phyloP scores from a whole-genome alignment of 805 yeast genomes.

The Ascoidea asiatica region DNA sequence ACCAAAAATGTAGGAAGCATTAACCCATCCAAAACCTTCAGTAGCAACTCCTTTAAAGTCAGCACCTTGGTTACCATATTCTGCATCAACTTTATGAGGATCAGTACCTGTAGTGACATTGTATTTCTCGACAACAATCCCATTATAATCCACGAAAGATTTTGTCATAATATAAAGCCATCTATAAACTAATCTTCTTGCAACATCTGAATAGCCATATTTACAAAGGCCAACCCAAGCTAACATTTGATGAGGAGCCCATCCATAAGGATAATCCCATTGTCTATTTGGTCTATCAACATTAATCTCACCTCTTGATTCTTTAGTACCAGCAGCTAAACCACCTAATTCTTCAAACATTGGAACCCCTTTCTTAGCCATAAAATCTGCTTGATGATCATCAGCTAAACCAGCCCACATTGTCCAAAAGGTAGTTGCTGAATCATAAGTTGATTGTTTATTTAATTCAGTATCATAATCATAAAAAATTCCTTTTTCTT shows the following conservation, averaged over 20 bases:
- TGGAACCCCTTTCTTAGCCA: slow-evolving; percentile 45
- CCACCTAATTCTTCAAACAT: slow-evolving; percentile 85
- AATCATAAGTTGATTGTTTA: slow-evolving; percentile 52
- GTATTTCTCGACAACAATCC: slow-evolving; percentile 91
- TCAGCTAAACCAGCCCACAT: slow-evolving; percentile 71
- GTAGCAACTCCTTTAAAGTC: slow-evolving; percentile 87
- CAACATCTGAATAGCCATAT: slow-evolving; percentile 54
- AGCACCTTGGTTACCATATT: slow-evolving; percentile 93
- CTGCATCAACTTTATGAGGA: slow-evolving; percentile 78
- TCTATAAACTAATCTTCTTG: slow-evolving; percentile 63
- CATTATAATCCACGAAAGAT: slow-evolving; percentile 84
- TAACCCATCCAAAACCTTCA: slow-evolving; percentile 98
- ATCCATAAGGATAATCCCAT: slow-evolving; percentile 97
- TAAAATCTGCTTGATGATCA: slow-evolving; percentile 47
- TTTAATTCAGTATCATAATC: slow-evolving; percentile 63
- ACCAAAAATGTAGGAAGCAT: slow-evolving; percentile 72
- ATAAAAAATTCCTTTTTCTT: slow-evolving; percentile 58
- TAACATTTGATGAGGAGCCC: slow-evolving; percentile 97
- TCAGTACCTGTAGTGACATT: slow-evolving; percentile 73
- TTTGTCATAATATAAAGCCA: slow-evolving; percentile 89
- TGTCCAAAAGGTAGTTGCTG: slow-evolving; percentile 89
- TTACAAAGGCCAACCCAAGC: slow-evolving; percentile 79
- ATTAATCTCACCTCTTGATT: slow-evolving; percentile 59
- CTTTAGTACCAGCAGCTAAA: slow-evolving; percentile 67
- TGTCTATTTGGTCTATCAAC: slow-evolving; percentile 76